phyloP scores from a whole-genome alignment of 768 basidiomycete genomes.

The Suillus alpinus region DNA sequence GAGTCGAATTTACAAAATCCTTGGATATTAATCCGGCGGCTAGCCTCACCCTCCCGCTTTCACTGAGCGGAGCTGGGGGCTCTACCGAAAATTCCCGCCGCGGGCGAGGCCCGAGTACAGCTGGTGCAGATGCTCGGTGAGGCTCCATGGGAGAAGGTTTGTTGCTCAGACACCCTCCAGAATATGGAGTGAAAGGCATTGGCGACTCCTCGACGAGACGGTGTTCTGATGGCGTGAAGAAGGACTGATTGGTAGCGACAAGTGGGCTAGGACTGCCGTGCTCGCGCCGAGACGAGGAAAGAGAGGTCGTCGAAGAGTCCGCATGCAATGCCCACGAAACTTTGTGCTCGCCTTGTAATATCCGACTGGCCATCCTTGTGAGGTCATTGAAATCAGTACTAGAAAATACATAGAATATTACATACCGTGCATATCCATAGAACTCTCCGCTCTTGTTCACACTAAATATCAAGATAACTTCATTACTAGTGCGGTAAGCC shows the following conservation, averaged over 20 bases:
- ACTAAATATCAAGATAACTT: constrained; percentile 87
- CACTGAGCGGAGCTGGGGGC: constrained; percentile 29
- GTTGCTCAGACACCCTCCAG: not conserved
- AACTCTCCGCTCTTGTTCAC: constrained; percentile 95
- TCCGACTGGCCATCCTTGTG: constrained; percentile 67
- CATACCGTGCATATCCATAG: constrained; percentile 85
- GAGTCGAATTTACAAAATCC: not conserved
- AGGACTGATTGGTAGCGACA: constrained; percentile 1
- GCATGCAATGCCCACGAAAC: constrained; percentile 57
- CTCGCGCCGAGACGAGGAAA: constrained; percentile 24
- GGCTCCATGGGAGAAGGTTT: not conserved
- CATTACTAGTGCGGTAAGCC: constrained; percentile 86
- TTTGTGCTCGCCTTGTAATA: constrained; percentile 47
- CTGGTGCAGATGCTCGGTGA: constrained; percentile 47
- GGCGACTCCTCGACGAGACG: constrained; percentile 47
- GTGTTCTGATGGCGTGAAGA: constrained; percentile 37
- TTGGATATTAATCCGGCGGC: not conserved
- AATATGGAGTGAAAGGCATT: constrained; percentile 19
- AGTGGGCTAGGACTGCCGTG: constrained; percentile 9
- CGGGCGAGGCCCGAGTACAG: constrained; percentile 39
- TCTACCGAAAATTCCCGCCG: constrained; percentile 31
- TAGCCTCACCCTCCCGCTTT: not conserved
- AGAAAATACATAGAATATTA: constrained; percentile 4
- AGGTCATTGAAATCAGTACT: constrained; percentile 3
- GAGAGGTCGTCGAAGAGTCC: constrained; percentile 32